Evolutionary conservation across 2,329 filamentous ascomycete genomes (phyloP), one percentile per base, ranked within the genome.

Genomic region (Fusarium sp.): DNA sequence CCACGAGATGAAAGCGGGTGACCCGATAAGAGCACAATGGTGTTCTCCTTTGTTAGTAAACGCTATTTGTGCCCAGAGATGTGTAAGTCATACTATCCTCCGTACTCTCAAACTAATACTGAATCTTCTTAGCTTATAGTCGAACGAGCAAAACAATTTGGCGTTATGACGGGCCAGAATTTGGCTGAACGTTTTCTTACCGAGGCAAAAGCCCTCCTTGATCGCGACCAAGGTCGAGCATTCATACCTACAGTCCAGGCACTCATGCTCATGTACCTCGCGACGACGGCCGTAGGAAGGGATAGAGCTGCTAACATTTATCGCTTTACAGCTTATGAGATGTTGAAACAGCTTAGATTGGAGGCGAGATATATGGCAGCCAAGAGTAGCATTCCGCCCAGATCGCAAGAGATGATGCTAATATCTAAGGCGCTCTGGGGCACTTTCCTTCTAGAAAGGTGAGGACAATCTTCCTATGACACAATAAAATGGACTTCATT

Each of bases 141-240:
- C 6, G 54, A 57, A 17, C 54, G 54, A 57, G 45, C 36, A 8
- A 57, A 57, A 42, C 45, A 57, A 26, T 52, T 52, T 11, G 54
- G 45, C 7, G 13, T 21, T 0, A 52, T 57, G 46, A 52, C 46
- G 26, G 45, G 54, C 6, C 45, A 40, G 6, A 57, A 57, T 8
- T 45, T 57, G 6, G 28, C 54, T 3, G 54, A 57, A 3, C 21
- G 26, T 4, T 57, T 57, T 9, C 36, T 57, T 5, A 14, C 36
- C 2, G 54, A 57, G n/a, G 45, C 45, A 0, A 57, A 52, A 24
- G 15, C 24, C 6, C 28, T 42, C 31, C 22, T 57, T 7, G 54
- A 57, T 6, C 9, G 21, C 9, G 54, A 57, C 3, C 45, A 52
- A 14, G 54, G 21, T 17, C 17, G 21, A 5, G 26, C 36, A 14